A percentile compares a stretch with the other conserved stretches of the same genome.
Evolutionary conservation across 208 protist species (phyloP).

Genomic region (Leishmania tropica): DNA sequence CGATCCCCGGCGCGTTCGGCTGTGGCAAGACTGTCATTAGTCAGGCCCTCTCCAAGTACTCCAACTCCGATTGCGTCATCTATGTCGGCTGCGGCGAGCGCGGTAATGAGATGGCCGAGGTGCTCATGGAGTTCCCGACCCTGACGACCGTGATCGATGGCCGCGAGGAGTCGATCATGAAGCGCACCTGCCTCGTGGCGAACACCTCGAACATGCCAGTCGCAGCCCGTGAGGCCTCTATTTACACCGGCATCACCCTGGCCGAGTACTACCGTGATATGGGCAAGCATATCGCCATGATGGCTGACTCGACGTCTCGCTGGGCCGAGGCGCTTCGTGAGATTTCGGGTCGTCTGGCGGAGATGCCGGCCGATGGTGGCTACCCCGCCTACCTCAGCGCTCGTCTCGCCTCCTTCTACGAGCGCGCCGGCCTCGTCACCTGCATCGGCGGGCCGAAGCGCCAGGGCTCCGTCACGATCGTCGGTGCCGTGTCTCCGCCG

Average conservation of each 20-base stretch:
- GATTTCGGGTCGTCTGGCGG: conserved; percentile 99
- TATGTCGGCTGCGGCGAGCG: conserved; percentile 99
- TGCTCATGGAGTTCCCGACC: conserved; percentile 99
- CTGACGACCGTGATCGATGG: conserved; percentile 96
- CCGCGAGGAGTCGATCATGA: conserved; percentile 99
- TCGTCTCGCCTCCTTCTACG: conserved; percentile 99
- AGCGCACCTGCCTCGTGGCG: conserved; percentile 99
- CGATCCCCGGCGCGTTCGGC: conserved; percentile 99
- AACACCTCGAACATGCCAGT: conserved; percentile 99
- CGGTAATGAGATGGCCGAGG: conserved; percentile 99
- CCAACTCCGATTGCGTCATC: conserved; percentile 99
- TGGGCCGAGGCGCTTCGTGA: conserved; percentile 99
- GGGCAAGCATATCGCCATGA: conserved; percentile 99
- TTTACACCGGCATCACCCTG: conserved; percentile 99
- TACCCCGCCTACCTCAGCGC: conserved; percentile 99
- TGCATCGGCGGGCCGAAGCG: conserved; percentile 97
- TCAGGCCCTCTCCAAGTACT: conserved; percentile 99
- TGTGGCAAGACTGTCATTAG: conserved; percentile 99
- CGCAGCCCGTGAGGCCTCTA: conserved; percentile 99
- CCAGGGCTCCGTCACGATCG: conserved; percentile 99
- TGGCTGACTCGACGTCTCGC: conserved; percentile 99
- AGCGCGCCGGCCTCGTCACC: conserved; percentile 94
- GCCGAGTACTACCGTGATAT: conserved; percentile 99
- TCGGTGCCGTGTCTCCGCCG: conserved; percentile 99
- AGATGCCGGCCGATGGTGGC: conserved; percentile 99